These are phyloP conservation scores for Sutorius australiensis DNA, from an alignment of 768 basidiomycete species.

Conservation along the genomic window DNA sequence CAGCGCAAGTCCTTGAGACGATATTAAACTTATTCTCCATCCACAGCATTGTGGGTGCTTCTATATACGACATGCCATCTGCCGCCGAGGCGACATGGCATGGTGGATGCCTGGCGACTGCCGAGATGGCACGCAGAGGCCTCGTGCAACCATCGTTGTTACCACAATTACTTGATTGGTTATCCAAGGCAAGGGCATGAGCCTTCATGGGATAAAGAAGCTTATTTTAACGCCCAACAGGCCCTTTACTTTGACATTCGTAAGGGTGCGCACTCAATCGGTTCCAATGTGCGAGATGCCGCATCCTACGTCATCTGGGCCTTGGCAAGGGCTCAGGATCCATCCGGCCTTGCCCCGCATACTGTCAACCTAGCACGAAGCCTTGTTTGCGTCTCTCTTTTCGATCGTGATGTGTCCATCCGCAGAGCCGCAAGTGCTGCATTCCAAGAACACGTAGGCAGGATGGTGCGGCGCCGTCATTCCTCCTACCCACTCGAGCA, in stretches of 20 bases:
- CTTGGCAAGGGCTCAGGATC: constrained; percentile 73
- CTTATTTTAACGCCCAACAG: constrained; percentile 38
- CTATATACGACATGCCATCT: constrained; percentile 66
- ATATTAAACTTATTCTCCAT: constrained; percentile 73
- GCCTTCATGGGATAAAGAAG: constrained; percentile 8
- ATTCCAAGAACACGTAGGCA: constrained; percentile 94
- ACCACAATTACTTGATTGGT: constrained; percentile 67
- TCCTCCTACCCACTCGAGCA: constrained; percentile 2
- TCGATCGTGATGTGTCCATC: constrained; percentile 93
- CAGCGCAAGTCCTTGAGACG: constrained; percentile 78
- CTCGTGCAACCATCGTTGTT: constrained; percentile 60
- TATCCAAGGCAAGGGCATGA: constrained; percentile 58
- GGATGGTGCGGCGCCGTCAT: constrained; percentile 59
- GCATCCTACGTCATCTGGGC: constrained; percentile 96
- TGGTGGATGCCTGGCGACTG: constrained; percentile 87
- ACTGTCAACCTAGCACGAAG: constrained; percentile 61
- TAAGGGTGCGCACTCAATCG: constrained; percentile 89
- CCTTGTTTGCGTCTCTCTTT: constrained; percentile 77
- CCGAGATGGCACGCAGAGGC: constrained; percentile 86
- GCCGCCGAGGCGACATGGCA: constrained; percentile 91
- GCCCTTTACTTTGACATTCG: constrained; percentile 90
- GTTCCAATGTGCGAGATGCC: constrained; percentile 91
- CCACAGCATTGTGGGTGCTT: constrained; percentile 62
- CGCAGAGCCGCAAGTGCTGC: constrained; percentile 95
- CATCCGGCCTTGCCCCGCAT: constrained; percentile 54